Base-by-base conservation (phyloP, 805 yeast species). In the Candida railenensis region DNA sequence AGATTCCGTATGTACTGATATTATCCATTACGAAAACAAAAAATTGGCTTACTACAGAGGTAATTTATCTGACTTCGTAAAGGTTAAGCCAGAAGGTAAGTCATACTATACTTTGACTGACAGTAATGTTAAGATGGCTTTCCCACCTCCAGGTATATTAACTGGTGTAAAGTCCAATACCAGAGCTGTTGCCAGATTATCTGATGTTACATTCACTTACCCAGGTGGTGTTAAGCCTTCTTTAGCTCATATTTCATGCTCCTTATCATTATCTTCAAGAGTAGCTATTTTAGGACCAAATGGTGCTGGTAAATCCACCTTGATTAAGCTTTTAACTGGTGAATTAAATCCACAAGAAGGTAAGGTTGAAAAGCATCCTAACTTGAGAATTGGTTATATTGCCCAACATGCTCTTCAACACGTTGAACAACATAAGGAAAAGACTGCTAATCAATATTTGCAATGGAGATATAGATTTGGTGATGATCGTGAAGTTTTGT, bases 401-500 rank as follows among this genome's bases (percentile, higher is more conserved):
- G 98, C 98, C 18, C 99, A 92, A 76, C 98, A 92, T 61, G 98
- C 99, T 32, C 81, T 92, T 65, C 96, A 90, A 70, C 98, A 92
- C 63, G 98, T 92, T 49, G 96, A 94, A 66, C 85, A 86, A 74
- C 99, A 92, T 73, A 89, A 91, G 72, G 99, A 92, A 68, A 90
- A 90, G 74, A 92, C 98, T 14, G 96, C 99, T 42, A 92, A 91
- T 64, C 98, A 92, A 75, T 92, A 92, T 68, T 77, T 92, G 66
- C 98, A 94, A 74, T 92, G 99, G 99, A 85, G 99, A 75, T 92
- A 92, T 69, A 83, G 89, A 67, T 88, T 91, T 58, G 99, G 99
- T 66, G 98, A 94, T 64, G 99, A 92, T 70, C 89, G 98, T 69
- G 99, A 92, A 74, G 96, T 94, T 22, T 79, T 90, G 56, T 69